A percentile compares a stretch with the other conserved stretches of the same genome.
Conservation (phyloP, 2,329 filamentous ascomycete species). For the Fusarium vanettenii region DNA sequence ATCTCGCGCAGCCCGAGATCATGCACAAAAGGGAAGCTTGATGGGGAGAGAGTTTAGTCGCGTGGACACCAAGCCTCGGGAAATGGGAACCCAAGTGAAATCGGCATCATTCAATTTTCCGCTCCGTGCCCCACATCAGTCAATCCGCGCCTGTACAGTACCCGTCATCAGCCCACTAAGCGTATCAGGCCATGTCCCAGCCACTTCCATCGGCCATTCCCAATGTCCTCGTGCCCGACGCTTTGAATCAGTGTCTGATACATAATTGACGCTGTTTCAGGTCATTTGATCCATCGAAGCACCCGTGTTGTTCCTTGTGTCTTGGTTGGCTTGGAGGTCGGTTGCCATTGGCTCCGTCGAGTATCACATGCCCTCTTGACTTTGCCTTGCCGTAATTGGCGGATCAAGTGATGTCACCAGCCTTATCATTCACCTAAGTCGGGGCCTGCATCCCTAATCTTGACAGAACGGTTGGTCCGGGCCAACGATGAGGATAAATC, state of each 20-base stretch:
- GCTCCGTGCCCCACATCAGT: constrained; percentile 1
- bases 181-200: background rate
- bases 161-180: background rate
- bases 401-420: background rate
- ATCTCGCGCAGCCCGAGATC: background rate
- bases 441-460: background rate
- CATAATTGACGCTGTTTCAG: background rate
- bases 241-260: background rate
- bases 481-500: background rate
- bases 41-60: background rate
- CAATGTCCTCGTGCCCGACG: background rate
- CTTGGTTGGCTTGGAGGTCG: background rate
- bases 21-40: background rate
- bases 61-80: background rate
- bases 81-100: background rate
- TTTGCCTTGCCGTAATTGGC: background rate
- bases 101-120: background rate
- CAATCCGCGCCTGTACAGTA: background rate
- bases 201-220: background rate
- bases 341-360: background rate
- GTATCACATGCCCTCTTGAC: background rate
- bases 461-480: background rate
- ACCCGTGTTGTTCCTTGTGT: background rate
- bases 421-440: background rate
- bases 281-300: background rate